Conservation (phyloP, 208 protist species). For the Acanthamoeba castellanii region DNA sequence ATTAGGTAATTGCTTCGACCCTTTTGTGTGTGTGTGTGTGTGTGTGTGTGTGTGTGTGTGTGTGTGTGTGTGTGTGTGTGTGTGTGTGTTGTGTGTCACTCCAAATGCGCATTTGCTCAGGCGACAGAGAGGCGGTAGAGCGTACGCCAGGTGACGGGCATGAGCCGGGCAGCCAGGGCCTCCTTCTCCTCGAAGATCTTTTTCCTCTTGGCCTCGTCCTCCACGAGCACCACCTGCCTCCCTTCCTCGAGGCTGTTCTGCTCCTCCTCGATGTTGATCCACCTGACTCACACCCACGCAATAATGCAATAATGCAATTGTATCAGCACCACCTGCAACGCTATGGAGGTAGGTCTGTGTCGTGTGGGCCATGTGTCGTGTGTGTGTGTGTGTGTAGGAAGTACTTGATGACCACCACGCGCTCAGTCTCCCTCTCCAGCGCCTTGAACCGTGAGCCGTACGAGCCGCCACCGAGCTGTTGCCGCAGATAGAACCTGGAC, state of each 20-base stretch:
- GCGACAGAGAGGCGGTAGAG: background rate
- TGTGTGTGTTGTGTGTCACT: too few species aligned
- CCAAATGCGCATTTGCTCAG: background rate
- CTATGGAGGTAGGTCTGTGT: too few species aligned
- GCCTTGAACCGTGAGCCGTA: background rate
- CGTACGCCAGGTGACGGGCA: conserved; percentile 47
- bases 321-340: too few species aligned
- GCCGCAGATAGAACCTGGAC: background rate
- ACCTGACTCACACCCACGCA: background rate
- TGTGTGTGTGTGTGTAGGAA: too few species aligned
- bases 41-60: too few species aligned
- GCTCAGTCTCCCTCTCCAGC: conserved; percentile 1
- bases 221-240: background rate
- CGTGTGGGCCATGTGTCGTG: too few species aligned
- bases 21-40: background rate
- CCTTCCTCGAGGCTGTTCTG: background rate
- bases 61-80: too few species aligned
- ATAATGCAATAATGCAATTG: too few species aligned
- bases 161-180: conserved; percentile 4
- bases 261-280: background rate
- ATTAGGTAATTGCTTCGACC: background rate
- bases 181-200: conserved; percentile 17
- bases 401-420: background rate
- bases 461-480: background rate
- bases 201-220: background rate